These are phyloP conservation scores for Xylariaceae sp. DNA, from an alignment of 2,329 filamentous ascomycete genomes.

Conservation along the genomic window DNA sequence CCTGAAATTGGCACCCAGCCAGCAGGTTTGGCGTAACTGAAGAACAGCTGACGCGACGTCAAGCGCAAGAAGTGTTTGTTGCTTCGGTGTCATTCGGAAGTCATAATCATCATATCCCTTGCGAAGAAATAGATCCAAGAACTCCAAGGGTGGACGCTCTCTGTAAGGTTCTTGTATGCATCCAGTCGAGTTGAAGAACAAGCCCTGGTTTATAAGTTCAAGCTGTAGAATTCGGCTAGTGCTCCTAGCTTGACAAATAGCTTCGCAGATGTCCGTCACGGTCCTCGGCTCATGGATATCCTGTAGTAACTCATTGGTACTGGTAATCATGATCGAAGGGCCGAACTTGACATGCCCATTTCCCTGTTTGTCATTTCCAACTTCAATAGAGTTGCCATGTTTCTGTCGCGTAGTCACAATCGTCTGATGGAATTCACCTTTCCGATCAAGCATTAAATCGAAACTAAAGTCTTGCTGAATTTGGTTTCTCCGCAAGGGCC, in stretches of 20 bases:
- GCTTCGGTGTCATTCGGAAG: not conserved
- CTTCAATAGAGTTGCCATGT: not conserved
- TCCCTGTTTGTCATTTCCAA: not conserved
- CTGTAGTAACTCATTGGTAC: not conserved
- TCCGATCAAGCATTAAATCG: not conserved
- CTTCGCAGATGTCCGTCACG: not conserved
- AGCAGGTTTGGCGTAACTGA: conserved; percentile 1
- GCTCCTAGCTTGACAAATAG: not conserved
- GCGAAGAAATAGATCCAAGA: not conserved
- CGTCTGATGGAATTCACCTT: not conserved
- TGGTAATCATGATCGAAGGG: not conserved
- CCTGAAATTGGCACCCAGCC: not conserved
- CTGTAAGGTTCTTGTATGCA: not conserved
- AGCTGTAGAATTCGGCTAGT: not conserved
- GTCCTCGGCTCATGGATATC: not conserved
- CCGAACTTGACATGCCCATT: not conserved
- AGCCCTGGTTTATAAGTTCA: not conserved
- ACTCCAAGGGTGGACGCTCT: not conserved
- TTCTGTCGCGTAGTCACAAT: not conserved
- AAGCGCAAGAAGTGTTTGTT: not conserved
- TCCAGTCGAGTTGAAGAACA: not conserved
- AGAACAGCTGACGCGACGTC: not conserved
- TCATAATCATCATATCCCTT: not conserved
- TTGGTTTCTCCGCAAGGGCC: not conserved
- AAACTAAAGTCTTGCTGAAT: not conserved